Base-by-base conservation (phyloP, 108 stramenopile species). In the Fistulifera solaris region DNA sequence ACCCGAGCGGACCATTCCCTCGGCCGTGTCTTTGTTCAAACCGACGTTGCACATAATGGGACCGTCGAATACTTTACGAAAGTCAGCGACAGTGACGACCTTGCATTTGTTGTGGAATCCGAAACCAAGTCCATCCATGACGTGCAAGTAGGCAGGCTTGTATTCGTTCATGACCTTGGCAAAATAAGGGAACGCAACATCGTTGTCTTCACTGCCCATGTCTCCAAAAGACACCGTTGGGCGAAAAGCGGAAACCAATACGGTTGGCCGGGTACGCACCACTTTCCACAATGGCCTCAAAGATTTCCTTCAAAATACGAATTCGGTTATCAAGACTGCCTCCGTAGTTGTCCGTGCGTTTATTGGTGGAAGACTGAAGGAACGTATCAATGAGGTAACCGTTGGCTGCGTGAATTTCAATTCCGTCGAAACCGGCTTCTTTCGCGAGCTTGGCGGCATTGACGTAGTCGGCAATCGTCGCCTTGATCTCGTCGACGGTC, bases 91-190 rank as follows among this genome's bases (percentile, higher is more conserved):
- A 16, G 60, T 84, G 14, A 82, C 67, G 1, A 45, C 53, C 38
- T 50, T 47, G 47, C 65, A 62, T 46, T 60, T 46, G 24, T 63
- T 62, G 54, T 89, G 87, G 41, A 51, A 80, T 28, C 87, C 87
- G 48, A 83, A 84, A 16, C 78, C 77, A 5, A 67, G 39, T 39
- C 83, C 80, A 54, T 85, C 83, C 83, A 85, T 89, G 43, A 89
- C 27, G 51, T 83, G 79, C 27, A 84, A 18, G 38, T 77, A 78
- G 14, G 77, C 87, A 45, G 80, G 38, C 14, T 59, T 52, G 61
- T 67, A 75, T 48, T 71, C 42, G 38, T 63, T 70, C 66, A 82
- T 56, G 11, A 53, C 19, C 42, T 67, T 56, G 49, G 77, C 71
- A 11, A 75, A 59, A 54, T 63, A 64, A 11, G 58, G 27, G 58